Evolutionary conservation across 306 rosid species (phyloP).

Genomic region (Lathyrus tuberosus): DNA sequence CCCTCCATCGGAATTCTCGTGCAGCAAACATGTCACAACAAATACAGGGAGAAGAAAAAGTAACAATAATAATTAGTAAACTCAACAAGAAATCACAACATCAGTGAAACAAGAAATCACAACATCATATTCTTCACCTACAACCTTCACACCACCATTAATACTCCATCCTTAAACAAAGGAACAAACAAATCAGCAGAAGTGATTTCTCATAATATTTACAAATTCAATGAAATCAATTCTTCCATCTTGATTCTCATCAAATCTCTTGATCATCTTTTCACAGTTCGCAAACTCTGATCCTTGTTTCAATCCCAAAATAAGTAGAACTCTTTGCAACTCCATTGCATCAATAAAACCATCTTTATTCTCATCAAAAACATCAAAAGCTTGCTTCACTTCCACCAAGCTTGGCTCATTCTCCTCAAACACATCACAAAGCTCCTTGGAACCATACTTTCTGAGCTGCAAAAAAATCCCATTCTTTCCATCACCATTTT

Average conservation of each 20-base stretch:
- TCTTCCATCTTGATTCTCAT: conserved; percentile 67
- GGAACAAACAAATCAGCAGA: conserved; percentile 47
- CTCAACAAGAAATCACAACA: no score
- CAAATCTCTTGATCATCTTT: conserved; percentile 65
- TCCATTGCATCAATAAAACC: conserved; percentile 77
- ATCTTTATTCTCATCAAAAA: conserved; percentile 79
- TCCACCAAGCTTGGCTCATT: conserved; percentile 83
- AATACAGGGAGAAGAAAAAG: no score
- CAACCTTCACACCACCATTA: no score
- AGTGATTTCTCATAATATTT: conserved; percentile 64
- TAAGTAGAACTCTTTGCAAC: conserved; percentile 62
- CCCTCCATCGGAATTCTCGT: no score
- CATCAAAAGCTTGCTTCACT: conserved; percentile 82
- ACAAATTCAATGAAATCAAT: conserved; percentile 82
- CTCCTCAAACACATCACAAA: conserved; percentile 71
- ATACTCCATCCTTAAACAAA: background rate
- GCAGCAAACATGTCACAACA: no score
- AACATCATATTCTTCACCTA: no score
- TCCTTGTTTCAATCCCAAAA: conserved; percentile 62
- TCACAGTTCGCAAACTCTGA: conserved; percentile 54
- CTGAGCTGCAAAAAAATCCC: conserved; percentile 59
- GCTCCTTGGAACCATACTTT: conserved; percentile 48
- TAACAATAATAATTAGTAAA: no score
- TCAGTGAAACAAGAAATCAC: no score
- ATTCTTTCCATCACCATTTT: conserved; percentile 58